These are phyloP conservation scores for Fusarium pseudograminearum DNA, from an alignment of 2,329 filamentous ascomycete species.

Conservation along the genomic window DNA sequence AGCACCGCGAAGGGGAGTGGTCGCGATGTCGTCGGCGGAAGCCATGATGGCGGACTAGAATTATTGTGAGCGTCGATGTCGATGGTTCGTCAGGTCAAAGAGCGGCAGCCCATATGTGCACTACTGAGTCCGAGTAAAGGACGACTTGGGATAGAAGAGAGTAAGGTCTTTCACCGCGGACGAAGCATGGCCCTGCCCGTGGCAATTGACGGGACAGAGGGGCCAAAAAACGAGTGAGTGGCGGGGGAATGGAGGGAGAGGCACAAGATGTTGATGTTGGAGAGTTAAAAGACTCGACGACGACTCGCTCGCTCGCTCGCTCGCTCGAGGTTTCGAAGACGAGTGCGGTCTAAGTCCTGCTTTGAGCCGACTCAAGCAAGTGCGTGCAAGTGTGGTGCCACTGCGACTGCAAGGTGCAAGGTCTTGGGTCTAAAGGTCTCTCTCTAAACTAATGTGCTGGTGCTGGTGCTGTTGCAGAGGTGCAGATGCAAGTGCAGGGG, in stretches of 20 bases:
- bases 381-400: conserved; percentile 45
- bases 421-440: conserved; percentile 6
- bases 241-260: conserved; percentile 39
- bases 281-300: conserved; percentile 43
- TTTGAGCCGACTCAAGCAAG: conserved; percentile 41
- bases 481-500: conserved; percentile 29
- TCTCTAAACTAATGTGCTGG: conserved; percentile 2
- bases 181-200: conserved; percentile 55
- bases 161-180: conserved; percentile 53
- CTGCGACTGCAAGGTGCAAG: conserved; percentile 23
- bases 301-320: too few relatives aligned
- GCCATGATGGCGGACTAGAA: conserved; percentile 53
- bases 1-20: conserved; percentile 44
- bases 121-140: conserved; percentile 32
- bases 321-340: conserved; percentile 44
- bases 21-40: conserved; percentile 50
- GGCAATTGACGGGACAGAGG: conserved; percentile 51
- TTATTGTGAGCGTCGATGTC: conserved; percentile 42
- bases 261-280: conserved; percentile 46
- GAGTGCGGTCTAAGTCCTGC: conserved; percentile 49
- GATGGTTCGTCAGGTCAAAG: conserved; percentile 35
- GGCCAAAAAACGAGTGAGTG: conserved; percentile 45
- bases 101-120: conserved; percentile 42
- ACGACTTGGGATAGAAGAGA: conserved; percentile 35
- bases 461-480: conserved; percentile 31